Base-by-base conservation (phyloP, 1,284 basidiomycete genomes). In the Irpex sp. region DNA sequence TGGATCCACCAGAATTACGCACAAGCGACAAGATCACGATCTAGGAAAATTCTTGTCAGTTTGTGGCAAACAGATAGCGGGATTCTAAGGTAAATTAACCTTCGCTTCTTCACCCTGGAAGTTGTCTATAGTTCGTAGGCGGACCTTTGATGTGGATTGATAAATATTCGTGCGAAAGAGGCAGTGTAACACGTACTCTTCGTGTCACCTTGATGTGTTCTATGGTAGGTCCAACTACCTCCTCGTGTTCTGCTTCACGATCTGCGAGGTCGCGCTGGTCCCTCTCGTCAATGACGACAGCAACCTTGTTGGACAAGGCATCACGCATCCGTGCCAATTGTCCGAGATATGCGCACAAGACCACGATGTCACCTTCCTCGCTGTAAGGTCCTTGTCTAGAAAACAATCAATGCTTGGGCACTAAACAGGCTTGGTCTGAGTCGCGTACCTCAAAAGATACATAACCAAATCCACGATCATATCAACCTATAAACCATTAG, bases 311-410 rank as follows among this genome's bases (percentile, higher is more conserved):
- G 61, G 85, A 81, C 9, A 92, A 77, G 38, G 81, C 79, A 2
- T 83, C 80, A 5, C 74, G 70, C 21, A 75, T 64, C 11, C 70
- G 68, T n/a, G 71, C 68, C 1, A 93, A 78, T 68, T 92, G 91
- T 0, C 91, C 89, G 3, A 91, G 81, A 69, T 92, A 92, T 0
- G 89, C 88, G 67, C 88, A 90, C 8, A 93, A 74, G 6, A 93
- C 86, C 6, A 87, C 89, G 44, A 93, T 90, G 65, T 91, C 87
- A 1, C 89, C 89, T 36, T 66, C 69, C 8, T 58, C 66, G 2
- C 66, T 67, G 48, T 73, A 73, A 26, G 64, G 61, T 5, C 67
- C 80, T 62, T 71, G 86, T 76, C 68, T 69, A 31, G 1, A 51
- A 4, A 64, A 26, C 3, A 26, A 26, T 26, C 21, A 15, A 44